These are phyloP conservation scores for Phytophthora vignae DNA, from an alignment of 352 stramenopile species.

Conservation along the genomic window DNA sequence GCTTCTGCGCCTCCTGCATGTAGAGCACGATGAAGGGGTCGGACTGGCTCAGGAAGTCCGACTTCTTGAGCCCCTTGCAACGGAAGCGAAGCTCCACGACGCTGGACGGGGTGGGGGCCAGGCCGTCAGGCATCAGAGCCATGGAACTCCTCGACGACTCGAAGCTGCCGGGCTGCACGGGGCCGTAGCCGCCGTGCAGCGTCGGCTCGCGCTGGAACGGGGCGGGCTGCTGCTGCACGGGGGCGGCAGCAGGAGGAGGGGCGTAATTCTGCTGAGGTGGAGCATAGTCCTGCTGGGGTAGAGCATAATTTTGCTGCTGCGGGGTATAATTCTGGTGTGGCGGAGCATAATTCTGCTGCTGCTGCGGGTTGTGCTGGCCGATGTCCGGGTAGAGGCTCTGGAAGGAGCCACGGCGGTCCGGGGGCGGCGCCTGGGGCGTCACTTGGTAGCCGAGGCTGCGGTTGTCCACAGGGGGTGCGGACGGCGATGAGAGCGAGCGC, in stretches of 20 bases:
- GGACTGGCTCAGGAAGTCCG: conserved; percentile 74
- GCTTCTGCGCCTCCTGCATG: conserved; percentile 55
- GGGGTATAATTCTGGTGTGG: conserved; percentile 11
- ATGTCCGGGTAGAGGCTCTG: conserved; percentile 36
- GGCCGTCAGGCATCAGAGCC: conserved; percentile 27
- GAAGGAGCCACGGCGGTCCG: conserved; percentile 40
- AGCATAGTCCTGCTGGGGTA: conserved; percentile 9
- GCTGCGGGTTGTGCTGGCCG: conserved; percentile 13
- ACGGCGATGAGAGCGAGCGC: conserved; percentile 46
- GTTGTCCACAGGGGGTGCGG: conserved; percentile 42
- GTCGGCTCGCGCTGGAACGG: conserved; percentile 26
- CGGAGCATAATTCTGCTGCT: conserved; percentile 10
- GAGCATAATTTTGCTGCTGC: conserved; percentile 11
- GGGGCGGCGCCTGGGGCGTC: conserved; percentile 19
- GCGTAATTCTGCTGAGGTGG: conserved; percentile 7
- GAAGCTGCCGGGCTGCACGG: conserved; percentile 40
- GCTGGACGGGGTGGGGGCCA: conserved; percentile 54
- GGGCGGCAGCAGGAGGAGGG: not conserved
- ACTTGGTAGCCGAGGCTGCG: conserved; percentile 33
- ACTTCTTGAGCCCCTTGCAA: conserved; percentile 76
- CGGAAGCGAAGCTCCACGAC: conserved; percentile 75
- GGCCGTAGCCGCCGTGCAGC: conserved; percentile 55
- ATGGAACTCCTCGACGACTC: conserved; percentile 30
- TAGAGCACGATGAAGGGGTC: conserved; percentile 83
- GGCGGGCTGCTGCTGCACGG: conserved; percentile 24